phyloP scores from a whole-genome alignment of 176 grass and related monocot genomes.

The Musa schizocarpa region DNA sequence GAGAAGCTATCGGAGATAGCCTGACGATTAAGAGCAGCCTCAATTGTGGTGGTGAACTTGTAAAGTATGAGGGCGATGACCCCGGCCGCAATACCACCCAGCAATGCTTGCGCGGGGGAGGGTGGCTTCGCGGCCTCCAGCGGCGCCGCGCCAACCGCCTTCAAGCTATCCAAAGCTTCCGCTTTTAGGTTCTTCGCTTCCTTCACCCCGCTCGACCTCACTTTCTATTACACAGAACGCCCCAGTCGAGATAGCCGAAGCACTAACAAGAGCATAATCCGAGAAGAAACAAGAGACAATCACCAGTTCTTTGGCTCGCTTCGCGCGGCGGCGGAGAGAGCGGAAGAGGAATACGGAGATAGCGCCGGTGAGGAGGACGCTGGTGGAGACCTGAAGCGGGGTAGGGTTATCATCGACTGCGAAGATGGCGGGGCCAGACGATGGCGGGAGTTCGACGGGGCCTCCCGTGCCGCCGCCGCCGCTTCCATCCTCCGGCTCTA shows the following conservation, averaged over 20 bases:
- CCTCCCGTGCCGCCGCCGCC: constrained; percentile 17
- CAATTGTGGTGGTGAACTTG: constrained; percentile 78
- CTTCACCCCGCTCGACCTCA: constrained; percentile 47
- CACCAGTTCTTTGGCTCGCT: constrained; percentile 78
- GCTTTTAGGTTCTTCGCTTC: constrained; percentile 53
- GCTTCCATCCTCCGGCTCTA: background rate
- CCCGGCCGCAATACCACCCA: constrained; percentile 67
- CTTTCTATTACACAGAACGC: constrained; percentile 32
- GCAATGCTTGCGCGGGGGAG: constrained; percentile 59
- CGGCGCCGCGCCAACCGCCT: constrained; percentile 36
- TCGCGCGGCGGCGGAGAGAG: constrained; percentile 80
- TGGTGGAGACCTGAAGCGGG: constrained; percentile 62
- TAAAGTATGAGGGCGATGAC: constrained; percentile 74
- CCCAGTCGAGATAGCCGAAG: constrained; percentile 1
- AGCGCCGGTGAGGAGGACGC: constrained; percentile 78
- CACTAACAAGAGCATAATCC: background rate
- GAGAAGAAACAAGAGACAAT: background rate
- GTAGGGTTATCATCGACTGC: constrained; percentile 59
- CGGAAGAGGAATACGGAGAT: constrained; percentile 82
- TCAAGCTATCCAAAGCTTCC: constrained; percentile 64
- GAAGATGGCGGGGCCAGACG: constrained; percentile 28
- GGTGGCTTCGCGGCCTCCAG: constrained; percentile 45
- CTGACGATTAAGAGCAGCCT: constrained; percentile 69
- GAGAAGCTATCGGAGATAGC: constrained; percentile 77
- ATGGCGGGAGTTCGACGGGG: constrained; percentile 37